These are phyloP conservation scores for Seminavis robusta DNA, from an alignment of 108 stramenopile species.

Conservation along the genomic window DNA sequence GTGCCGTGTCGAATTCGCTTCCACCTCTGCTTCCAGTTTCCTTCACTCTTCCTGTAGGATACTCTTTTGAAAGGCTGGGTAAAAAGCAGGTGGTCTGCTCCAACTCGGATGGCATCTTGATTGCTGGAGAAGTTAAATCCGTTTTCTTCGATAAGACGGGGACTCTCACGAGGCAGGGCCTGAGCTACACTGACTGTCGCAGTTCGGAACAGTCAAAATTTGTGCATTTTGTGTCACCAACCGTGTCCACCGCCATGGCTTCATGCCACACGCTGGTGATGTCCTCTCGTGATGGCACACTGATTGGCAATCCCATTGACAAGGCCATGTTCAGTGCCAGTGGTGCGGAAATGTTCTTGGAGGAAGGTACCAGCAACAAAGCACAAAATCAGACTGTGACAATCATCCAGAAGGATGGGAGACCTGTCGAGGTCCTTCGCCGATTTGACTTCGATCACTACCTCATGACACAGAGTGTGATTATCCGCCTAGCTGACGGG, in stretches of 20 bases:
- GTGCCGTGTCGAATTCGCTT: slow-evolving; percentile 30
- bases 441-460: slow-evolving; percentile 62
- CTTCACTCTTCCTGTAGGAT: slow-evolving; percentile 63
- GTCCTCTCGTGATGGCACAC: slow-evolving; percentile 16
- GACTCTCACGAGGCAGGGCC: slow-evolving; percentile 64
- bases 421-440: slow-evolving; percentile 35
- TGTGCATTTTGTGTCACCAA: no score
- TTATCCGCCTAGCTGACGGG: slow-evolving; percentile 30
- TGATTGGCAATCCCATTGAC: slow-evolving; percentile 63
- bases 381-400: no score
- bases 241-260: slow-evolving; percentile 34
- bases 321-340: slow-evolving; percentile 31
- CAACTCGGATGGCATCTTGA: slow-evolving; percentile 61
- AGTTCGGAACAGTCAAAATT: neutral
- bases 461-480: slow-evolving; percentile 65
- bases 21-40: slow-evolving; percentile 64
- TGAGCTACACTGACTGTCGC: slow-evolving; percentile 38
- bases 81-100: slow-evolving; percentile 57
- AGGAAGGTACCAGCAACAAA: slow-evolving; percentile 1
- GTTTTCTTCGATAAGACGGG: slow-evolving; percentile 89
- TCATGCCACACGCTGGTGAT: slow-evolving; percentile 46
- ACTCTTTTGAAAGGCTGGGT: slow-evolving; percentile 49
- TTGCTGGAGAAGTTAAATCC: slow-evolving; percentile 72
- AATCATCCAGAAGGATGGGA: slow-evolving; percentile 6
- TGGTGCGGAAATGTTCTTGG: neutral